Percentiles rank a stretch among this genome's conserved stretches.
Conservation (phyloP, 1,284 basidiomycete genomes). For the Papiliotrema laurentii region DNA sequence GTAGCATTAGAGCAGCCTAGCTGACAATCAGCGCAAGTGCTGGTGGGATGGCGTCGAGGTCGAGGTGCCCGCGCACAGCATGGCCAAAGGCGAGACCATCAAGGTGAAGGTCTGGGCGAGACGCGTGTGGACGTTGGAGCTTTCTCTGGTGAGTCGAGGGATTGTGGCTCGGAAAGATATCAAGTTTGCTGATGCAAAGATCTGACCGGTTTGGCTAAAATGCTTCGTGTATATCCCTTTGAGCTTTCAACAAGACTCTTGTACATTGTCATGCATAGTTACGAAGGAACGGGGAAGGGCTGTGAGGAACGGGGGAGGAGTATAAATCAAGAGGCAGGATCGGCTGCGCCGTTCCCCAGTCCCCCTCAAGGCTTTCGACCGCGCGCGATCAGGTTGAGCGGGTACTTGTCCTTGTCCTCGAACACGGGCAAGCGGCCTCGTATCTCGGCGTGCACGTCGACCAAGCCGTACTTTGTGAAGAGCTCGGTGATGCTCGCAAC, state of each 20-base stretch:
- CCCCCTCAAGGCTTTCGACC: constrained; percentile 11
- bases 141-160: constrained; percentile 71
- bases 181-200: background rate
- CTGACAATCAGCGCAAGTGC: constrained; percentile 65
- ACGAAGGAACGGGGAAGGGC: no score
- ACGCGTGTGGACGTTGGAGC: constrained; percentile 96
- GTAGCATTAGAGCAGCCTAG: background rate
- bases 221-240: no score
- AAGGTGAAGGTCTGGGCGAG: constrained; percentile 89
- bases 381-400: constrained; percentile 19
- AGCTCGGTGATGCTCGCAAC: constrained; percentile 11
- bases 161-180: background rate
- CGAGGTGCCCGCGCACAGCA: constrained; percentile 55
- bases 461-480: constrained; percentile 23
- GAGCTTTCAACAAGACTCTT: no score
- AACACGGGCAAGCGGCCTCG: constrained; percentile 25
- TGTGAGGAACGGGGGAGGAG: no score
- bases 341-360: no score
- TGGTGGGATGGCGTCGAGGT: constrained; percentile 99
- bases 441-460: constrained; percentile 18
- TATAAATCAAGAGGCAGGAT: no score
- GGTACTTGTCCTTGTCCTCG: constrained; percentile 6
- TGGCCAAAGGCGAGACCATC: constrained; percentile 43
- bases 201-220: background rate
- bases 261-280: constrained; percentile 1